phyloP scores from a whole-genome alignment of 148 eudicot genomes.

The Rhododendron ferrugineum region DNA sequence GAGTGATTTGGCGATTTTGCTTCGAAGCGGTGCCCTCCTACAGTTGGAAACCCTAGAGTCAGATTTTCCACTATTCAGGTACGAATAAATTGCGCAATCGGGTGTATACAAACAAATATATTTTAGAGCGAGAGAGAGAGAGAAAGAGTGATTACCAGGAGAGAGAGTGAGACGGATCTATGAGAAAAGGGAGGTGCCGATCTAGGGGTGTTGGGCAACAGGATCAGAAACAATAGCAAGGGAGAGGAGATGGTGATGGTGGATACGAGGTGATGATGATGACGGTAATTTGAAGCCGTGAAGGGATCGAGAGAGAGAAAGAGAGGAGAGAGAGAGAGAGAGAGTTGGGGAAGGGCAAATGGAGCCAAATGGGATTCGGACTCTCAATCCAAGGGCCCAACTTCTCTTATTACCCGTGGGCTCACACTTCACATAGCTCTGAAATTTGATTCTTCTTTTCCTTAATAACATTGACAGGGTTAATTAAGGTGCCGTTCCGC shows the following conservation, averaged over 20 bases:
- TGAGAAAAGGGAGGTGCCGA: neutral
- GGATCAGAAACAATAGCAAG: neutral
- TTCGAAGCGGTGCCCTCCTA: neutral
- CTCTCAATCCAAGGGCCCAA: slow-evolving; percentile 9
- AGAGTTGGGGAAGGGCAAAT: neutral
- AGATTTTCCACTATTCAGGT: neutral
- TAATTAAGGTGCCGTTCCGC: too few species aligned
- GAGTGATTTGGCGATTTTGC: neutral
- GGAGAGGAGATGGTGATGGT: neutral
- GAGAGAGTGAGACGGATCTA: neutral
- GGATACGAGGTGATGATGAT: neutral
- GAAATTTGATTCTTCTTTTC: too few species aligned
- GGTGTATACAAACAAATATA: neutral
- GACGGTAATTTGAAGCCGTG: slow-evolving; percentile 10
- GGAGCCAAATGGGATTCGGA: neutral
- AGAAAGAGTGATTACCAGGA: neutral
- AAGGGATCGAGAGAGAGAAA: slow-evolving; percentile 4
- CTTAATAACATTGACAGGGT: too few species aligned
- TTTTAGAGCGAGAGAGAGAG: neutral
- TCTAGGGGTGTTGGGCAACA: neutral
- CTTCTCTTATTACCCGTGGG: neutral
- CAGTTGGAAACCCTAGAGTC: neutral
- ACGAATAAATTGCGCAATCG: neutral
- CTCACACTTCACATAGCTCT: neutral
- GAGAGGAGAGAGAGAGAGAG: neutral